phyloP scores from a whole-genome alignment of 2,329 filamentous ascomycete genomes.

The Aspergillus ustus region DNA sequence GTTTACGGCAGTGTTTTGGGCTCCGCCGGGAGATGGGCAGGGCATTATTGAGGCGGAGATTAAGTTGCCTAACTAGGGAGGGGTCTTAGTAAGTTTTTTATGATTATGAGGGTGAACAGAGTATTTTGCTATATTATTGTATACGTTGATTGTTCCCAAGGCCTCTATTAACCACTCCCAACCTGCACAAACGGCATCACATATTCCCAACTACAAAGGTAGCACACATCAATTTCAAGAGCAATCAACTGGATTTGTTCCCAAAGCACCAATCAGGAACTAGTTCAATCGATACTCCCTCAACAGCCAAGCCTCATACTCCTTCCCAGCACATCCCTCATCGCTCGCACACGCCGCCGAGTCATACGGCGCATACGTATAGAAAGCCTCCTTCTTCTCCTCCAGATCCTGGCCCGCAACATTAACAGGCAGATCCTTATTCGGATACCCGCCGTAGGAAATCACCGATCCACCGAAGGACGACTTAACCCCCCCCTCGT shows the following conservation, averaged over 20 bases:
- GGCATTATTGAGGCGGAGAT: not conserved
- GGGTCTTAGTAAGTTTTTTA: no score
- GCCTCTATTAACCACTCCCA: no score
- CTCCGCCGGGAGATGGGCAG: slow-evolving; percentile 22
- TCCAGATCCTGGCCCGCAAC: not conserved
- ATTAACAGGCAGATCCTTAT: not conserved
- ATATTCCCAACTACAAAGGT: no score
- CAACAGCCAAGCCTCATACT: slow-evolving; percentile 1
- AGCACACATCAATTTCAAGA: not conserved
- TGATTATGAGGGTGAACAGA: no score
- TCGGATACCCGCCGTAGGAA: slow-evolving; percentile 14
- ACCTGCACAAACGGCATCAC: no score
- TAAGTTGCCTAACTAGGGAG: not conserved
- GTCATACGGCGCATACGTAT: slow-evolving; percentile 13
- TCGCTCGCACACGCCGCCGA: not conserved
- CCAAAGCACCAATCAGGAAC: no score
- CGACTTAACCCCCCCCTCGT: not conserved
- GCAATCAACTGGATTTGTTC: no score
- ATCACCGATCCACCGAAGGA: not conserved
- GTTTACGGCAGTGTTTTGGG: slow-evolving; percentile 24
- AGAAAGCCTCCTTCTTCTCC: slow-evolving; percentile 15
- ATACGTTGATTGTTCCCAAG: no score
- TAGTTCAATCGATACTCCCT: slow-evolving; percentile 4
- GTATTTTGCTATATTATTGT: no score
- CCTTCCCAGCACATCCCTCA: not conserved